Percentiles rank a stretch among this genome's conserved stretches.
phyloP scores from a whole-genome alignment of 768 basidiomycete genomes.

The Podaxis sp. region DNA sequence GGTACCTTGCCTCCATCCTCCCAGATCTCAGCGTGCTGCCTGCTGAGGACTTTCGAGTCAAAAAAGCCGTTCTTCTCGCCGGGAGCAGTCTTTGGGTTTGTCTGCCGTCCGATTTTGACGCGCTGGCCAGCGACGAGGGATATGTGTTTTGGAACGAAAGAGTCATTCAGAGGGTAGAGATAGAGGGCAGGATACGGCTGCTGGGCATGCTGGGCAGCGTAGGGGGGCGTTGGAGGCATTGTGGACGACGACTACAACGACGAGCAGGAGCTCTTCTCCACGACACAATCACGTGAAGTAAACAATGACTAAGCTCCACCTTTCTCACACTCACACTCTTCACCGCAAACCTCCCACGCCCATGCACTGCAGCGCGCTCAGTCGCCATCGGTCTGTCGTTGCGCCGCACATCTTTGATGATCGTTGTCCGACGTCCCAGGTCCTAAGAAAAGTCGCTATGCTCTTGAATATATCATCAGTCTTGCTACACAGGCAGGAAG shows the following conservation, averaged over 20 bases:
- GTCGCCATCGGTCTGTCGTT: background rate
- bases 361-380: background rate
- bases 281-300: background rate
- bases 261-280: background rate
- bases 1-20: conserved; percentile 84
- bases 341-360: background rate
- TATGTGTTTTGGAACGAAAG: conserved; percentile 93
- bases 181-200: conserved; percentile 49
- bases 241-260: conserved; percentile 11
- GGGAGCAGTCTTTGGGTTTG: conserved; percentile 92
- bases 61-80: conserved; percentile 95
- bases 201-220: conserved; percentile 23
- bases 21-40: conserved; percentile 99
- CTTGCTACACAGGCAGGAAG: background rate
- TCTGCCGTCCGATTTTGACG: conserved; percentile 93
- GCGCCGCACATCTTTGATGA: background rate
- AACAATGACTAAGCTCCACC: conserved; percentile 5
- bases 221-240: conserved; percentile 25
- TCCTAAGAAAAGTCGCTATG: background rate
- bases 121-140: conserved; percentile 66
- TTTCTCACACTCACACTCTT: background rate
- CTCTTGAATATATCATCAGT: background rate
- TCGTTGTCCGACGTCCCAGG: background rate
- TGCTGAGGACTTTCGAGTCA: conserved; percentile 89
- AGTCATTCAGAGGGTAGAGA: conserved; percentile 92